Percentiles rank a stretch among this genome's conserved stretches.
phyloP scores from a whole-genome alignment of 441 rosid genomes.

The Gossypium davidsonii region DNA sequence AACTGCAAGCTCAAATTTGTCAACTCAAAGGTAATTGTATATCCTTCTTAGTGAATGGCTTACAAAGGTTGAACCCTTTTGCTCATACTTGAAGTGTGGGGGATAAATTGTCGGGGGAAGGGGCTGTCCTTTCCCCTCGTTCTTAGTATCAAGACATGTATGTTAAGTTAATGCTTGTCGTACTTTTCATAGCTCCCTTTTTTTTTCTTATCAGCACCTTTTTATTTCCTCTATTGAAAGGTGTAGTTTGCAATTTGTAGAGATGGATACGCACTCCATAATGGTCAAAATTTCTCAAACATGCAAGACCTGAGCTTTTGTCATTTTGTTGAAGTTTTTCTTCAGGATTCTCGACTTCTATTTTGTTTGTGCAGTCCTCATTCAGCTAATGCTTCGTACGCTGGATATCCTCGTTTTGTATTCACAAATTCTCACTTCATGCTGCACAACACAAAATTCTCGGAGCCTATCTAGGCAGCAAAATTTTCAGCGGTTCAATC shows the following conservation, averaged over 20 bases:
- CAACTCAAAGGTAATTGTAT: constrained; percentile 53
- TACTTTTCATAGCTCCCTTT: neutral
- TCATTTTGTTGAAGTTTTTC: neutral
- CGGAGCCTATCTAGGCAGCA: constrained; percentile 92
- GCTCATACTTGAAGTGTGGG: neutral
- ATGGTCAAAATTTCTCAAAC: neutral
- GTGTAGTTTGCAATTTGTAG: neutral
- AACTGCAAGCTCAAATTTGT: constrained; percentile 40
- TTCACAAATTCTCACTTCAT: constrained; percentile 51
- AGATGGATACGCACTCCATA: neutral
- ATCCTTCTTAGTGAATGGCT: neutral
- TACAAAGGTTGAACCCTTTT: neutral
- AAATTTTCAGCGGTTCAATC: constrained; percentile 43
- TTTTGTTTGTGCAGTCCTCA: constrained; percentile 56
- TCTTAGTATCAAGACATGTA: neutral
- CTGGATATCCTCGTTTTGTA: constrained; percentile 53
- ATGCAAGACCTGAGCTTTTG: neutral
- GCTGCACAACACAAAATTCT: constrained; percentile 65
- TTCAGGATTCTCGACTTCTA: constrained; percentile 4
- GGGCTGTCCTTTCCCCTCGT: neutral
- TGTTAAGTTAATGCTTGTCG: neutral
- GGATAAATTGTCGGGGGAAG: neutral
- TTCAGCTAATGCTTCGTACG: constrained; percentile 51
- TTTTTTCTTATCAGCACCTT: neutral
- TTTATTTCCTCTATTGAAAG: neutral